phyloP scores from a whole-genome alignment of 768 basidiomycete species.

The Russula vinacea region DNA sequence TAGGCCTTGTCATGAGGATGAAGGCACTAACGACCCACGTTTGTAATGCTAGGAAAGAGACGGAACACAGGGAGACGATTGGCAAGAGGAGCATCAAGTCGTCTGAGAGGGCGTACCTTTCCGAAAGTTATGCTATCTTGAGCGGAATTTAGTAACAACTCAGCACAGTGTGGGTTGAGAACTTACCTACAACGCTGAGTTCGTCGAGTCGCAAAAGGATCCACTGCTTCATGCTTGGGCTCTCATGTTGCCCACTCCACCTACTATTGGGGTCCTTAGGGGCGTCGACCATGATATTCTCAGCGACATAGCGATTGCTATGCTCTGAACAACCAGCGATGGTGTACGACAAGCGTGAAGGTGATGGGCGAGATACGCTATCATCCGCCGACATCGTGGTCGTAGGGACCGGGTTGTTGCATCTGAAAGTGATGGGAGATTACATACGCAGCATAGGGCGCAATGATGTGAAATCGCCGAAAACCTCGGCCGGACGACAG shows the following conservation, averaged over 20 bases:
- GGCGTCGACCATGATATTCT: constrained; percentile 64
- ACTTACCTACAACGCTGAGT: constrained; percentile 63
- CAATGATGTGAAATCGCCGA: background rate
- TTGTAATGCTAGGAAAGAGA: constrained; percentile 36
- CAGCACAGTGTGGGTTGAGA: constrained; percentile 21
- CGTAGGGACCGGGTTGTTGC: background rate
- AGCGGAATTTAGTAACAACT: background rate
- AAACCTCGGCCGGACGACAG: background rate
- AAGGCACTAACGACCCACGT: constrained; percentile 32
- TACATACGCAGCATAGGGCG: background rate
- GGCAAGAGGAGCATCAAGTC: constrained; percentile 12
- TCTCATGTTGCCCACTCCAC: constrained; percentile 70
- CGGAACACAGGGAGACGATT: constrained; percentile 4
- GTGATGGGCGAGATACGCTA: background rate
- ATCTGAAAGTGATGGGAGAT: constrained; percentile 1
- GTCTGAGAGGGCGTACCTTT: constrained; percentile 49
- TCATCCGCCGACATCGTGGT: constrained; percentile 4
- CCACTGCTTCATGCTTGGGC: constrained; percentile 61
- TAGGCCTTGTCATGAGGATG: constrained; percentile 11
- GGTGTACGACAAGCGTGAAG: constrained; percentile 22
- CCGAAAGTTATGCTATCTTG: constrained; percentile 75
- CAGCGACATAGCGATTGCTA: constrained; percentile 63
- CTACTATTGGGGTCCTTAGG: constrained; percentile 64
- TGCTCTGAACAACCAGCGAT: constrained; percentile 65
- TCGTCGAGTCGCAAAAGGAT: constrained; percentile 62